These are phyloP conservation scores for Fusarium acutatum DNA, from an alignment of 2,329 filamentous ascomycete species.

Conservation along the genomic window DNA sequence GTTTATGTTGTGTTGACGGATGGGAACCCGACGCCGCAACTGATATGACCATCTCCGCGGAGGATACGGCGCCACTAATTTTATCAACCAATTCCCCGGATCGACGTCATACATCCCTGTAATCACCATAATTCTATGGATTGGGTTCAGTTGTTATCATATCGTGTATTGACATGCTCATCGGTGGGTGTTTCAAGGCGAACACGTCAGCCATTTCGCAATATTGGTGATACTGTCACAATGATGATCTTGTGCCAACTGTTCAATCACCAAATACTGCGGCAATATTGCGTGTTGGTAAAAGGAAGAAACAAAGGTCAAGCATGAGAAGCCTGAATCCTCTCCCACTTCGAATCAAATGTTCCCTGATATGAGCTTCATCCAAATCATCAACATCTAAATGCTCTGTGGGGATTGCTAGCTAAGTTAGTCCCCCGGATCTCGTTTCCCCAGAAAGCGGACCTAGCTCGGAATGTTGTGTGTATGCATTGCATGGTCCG, in stretches of 20 bases:
- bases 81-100: conserved; percentile 19
- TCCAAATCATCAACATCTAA: conserved; percentile 4
- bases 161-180: conserved; percentile 2
- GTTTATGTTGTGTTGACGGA: conserved; percentile 15
- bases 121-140: not conserved
- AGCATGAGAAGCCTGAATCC: not conserved
- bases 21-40: conserved; percentile 18
- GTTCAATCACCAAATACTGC: not conserved
- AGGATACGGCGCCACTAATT: conserved; percentile 17
- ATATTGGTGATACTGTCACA: not conserved
- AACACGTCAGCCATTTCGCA: conserved; percentile 9
- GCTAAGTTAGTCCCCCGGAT: conserved; percentile 31
- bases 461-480: conserved; percentile 16
- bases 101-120: conserved; percentile 33
- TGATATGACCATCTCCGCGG: conserved; percentile 33
- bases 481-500: not conserved
- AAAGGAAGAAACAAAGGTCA: not conserved
- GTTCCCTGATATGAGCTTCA: not conserved
- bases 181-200: not conserved
- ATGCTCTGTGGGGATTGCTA: conserved; percentile 22
- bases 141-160: conserved; percentile 2
- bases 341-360: not conserved
- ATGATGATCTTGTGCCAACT: not conserved
- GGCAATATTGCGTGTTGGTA: not conserved
- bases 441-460: conserved; percentile 31